A percentile compares a stretch with the other conserved stretches of the same genome.
phyloP scores from a whole-genome alignment of 805 yeast species.

The Candida tammaniensis region DNA sequence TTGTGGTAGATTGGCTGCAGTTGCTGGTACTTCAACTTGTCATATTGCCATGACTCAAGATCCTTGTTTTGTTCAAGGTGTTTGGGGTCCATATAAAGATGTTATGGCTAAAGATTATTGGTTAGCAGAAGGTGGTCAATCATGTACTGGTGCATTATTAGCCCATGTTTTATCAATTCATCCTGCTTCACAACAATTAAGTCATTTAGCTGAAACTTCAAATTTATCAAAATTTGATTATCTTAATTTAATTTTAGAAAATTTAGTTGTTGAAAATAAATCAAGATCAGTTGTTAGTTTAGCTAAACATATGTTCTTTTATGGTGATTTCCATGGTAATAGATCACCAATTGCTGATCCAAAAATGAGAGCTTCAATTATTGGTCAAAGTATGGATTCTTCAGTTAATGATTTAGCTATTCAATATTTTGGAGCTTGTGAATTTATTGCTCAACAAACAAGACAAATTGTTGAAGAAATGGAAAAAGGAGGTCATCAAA shows the following conservation, averaged over 20 bases:
- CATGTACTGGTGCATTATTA: constrained; percentile 91
- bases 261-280: constrained; percentile 52
- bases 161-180: constrained; percentile 86
- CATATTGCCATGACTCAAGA: constrained; percentile 84
- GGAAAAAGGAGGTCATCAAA: constrained; percentile 74
- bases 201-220: constrained; percentile 63
- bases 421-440: constrained; percentile 90
- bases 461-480: constrained; percentile 89
- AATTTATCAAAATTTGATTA: constrained; percentile 77
- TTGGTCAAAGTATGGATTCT: constrained; percentile 90
- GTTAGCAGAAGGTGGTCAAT: constrained; percentile 99
- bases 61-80: constrained; percentile 90
- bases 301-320: constrained; percentile 83
- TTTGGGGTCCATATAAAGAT: constrained; percentile 98
- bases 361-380: constrained; percentile 84
- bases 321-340: constrained; percentile 96
- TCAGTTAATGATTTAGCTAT: constrained; percentile 82
- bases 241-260: constrained; percentile 72
- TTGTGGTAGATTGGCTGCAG: constrained; percentile 90
- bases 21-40: constrained; percentile 98
- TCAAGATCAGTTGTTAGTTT: constrained; percentile 74
- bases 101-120: constrained; percentile 87
- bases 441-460: constrained; percentile 96
- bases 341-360: constrained; percentile 98
- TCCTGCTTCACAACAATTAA: constrained; percentile 78